Evolutionary conservation across 2,329 filamentous ascomycete genomes (phyloP).

Genomic region (Pseudocercospora fuligena): DNA sequence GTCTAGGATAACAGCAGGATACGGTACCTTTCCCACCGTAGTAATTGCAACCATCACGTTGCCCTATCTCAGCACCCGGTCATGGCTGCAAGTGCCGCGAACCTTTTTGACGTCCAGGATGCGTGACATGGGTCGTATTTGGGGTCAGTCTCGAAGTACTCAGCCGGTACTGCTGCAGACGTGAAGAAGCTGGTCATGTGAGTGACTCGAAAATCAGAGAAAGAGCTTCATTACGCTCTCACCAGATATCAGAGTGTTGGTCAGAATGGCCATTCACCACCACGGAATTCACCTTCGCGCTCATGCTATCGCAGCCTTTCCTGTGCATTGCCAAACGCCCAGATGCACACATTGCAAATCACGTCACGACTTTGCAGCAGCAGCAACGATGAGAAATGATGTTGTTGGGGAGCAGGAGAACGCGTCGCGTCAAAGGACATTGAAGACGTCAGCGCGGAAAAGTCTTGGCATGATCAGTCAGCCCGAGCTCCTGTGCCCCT

Average conservation of each 20-base stretch:
- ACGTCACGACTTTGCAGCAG: too few species aligned
- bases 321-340: too few species aligned
- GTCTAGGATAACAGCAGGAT: neutral
- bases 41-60: neutral
- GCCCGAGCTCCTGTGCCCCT: neutral
- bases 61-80: neutral
- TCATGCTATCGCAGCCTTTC: too few species aligned
- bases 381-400: neutral
- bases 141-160: neutral
- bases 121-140: neutral
- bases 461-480: neutral
- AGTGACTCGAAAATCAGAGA: too few species aligned
- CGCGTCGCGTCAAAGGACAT: too few species aligned
- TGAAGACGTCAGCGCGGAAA: neutral
- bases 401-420: neutral
- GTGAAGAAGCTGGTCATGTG: neutral
- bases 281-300: too few species aligned
- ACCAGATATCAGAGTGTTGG: too few species aligned
- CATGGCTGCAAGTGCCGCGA: constrained; percentile 1
- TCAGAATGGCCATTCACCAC: too few species aligned
- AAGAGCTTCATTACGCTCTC: too few species aligned
- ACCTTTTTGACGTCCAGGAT: neutral
- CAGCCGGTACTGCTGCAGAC: neutral
- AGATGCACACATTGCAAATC: too few species aligned
- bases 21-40: neutral